These are phyloP conservation scores for Saitozyma podzolica DNA, from an alignment of 768 basidiomycete genomes.

Conservation along the genomic window DNA sequence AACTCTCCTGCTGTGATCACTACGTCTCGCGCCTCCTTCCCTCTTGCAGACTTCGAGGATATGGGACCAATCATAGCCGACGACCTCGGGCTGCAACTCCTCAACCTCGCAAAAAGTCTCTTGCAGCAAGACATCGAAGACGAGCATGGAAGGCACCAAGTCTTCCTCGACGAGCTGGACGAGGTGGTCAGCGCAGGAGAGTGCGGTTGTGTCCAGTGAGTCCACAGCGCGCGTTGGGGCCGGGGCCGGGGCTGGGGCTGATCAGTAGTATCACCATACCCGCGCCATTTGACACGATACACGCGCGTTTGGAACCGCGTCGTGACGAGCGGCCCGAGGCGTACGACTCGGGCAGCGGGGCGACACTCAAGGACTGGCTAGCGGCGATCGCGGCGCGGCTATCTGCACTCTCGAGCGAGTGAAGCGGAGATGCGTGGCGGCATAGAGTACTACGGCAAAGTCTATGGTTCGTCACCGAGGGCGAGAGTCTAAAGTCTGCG, in stretches of 20 bases:
- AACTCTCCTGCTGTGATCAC: conserved; percentile 13
- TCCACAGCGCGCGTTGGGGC: background rate
- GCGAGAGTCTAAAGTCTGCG: too few species aligned
- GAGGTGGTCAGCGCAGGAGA: conserved; percentile 2
- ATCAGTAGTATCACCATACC: conserved; percentile 11
- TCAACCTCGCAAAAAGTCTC: background rate
- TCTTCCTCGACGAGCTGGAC: conserved; percentile 23
- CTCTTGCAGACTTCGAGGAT: conserved; percentile 23
- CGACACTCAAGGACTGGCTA: conserved; percentile 4
- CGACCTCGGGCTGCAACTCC: conserved; percentile 29
- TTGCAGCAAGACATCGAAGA: background rate
- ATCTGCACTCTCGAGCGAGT: too few species aligned
- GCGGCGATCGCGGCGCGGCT: background rate
- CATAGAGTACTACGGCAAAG: too few species aligned
- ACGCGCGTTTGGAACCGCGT: conserved; percentile 6
- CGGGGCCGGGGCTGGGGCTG: background rate
- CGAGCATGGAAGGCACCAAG: background rate
- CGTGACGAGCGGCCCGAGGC: background rate
- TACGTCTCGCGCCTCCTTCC: conserved; percentile 30
- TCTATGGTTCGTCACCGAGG: too few species aligned
- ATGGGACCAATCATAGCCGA: conserved; percentile 24
- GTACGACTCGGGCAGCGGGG: background rate
- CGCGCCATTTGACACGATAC: conserved; percentile 5
- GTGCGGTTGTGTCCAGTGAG: conserved; percentile 1
- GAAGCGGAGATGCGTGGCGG: too few species aligned